Evolutionary conservation across 1,139 yeast genomes (phyloP), one percentile per base, ranked within the genome.

Genomic region (Eremothecium gossypii): DNA sequence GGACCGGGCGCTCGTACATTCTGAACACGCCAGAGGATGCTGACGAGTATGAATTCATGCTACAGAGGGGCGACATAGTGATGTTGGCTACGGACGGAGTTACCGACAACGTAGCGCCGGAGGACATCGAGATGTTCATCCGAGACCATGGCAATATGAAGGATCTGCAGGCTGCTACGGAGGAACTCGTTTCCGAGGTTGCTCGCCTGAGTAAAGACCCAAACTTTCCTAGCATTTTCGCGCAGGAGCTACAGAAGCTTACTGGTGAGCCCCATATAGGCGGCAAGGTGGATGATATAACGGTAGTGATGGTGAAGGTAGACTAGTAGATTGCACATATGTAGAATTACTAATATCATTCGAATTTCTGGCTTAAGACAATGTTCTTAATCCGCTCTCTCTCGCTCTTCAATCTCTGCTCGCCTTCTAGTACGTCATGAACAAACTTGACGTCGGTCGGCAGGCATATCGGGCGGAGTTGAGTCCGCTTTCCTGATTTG

Each of bases 271-370:
- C 69, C 44, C 83, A 84, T 54, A 69, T 77, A 48, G 97, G 98
- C 33, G 98, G 97, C 26, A 91, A 91, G 64, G 94, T 87, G 42
- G 98, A 91, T 65, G 98, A 91, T 61, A 82, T 89, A 30, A 86
- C 97, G 0, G 77, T 83, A 11, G 80, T 89, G 1, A 71, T 84
- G 55, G 76, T 87, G 27, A 71, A 72, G 55, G 82, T 80, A 30
- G 68, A 68, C 35, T 71, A 52, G 55, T n/a, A n/a, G n/a, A n/a
- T 29, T 29, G 13, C 13, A 29, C 31, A 3, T 29, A 29, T 29
- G 31, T 11, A 12, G 13, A 11, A 10, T 4, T 14, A 34, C 13
- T 29, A 29, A 27, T 7, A 27, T 48, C 44, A 58, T 41, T 65
- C 67, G 43, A 55, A 66, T 7, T 58, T 55, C 17, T 60, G 48